Evolutionary conservation across 495 filamentous ascomycete species (phyloP).

Genomic region (Trichoderma gamsii): DNA sequence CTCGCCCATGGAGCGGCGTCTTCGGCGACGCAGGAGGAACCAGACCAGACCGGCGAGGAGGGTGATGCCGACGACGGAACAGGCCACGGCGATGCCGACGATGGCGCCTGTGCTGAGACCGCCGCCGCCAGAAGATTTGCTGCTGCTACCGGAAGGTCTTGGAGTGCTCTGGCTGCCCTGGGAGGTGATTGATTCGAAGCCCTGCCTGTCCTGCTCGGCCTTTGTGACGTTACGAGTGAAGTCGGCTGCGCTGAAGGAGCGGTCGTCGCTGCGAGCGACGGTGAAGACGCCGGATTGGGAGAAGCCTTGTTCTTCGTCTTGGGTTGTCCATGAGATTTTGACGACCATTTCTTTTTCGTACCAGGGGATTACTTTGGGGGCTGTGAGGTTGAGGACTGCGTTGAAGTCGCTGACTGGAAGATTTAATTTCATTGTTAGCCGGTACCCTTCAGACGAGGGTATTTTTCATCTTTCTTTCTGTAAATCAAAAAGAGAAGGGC

Average conservation of each 20-base stretch:
- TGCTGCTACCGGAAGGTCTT: not conserved
- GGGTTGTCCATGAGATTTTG: not conserved
- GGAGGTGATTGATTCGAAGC: not conserved
- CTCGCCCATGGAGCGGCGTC: slow-evolving; percentile 17
- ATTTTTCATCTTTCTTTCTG: too few species aligned
- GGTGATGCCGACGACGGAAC: slow-evolving; percentile 29
- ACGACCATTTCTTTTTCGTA: not conserved
- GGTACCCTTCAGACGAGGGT: not conserved
- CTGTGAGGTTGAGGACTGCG: not conserved
- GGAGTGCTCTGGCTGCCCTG: not conserved
- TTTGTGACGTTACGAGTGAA: not conserved
- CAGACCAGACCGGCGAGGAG: slow-evolving; percentile 30
- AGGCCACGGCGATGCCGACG: slow-evolving; percentile 39
- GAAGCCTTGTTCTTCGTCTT: not conserved
- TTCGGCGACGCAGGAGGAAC: slow-evolving; percentile 30
- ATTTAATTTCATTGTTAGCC: not conserved
- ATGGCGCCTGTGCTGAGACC: slow-evolving; percentile 27
- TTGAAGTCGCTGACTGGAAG: not conserved
- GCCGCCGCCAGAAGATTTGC: not conserved
- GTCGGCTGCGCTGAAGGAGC: not conserved
- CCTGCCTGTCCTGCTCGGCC: not conserved
- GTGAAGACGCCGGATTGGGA: slow-evolving; percentile 5
- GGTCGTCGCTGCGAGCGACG: not conserved
- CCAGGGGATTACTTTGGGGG: not conserved
- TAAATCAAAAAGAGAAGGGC: too few species aligned